Conservation (phyloP, 805 yeast species). For the Candida ponderosae region DNA sequence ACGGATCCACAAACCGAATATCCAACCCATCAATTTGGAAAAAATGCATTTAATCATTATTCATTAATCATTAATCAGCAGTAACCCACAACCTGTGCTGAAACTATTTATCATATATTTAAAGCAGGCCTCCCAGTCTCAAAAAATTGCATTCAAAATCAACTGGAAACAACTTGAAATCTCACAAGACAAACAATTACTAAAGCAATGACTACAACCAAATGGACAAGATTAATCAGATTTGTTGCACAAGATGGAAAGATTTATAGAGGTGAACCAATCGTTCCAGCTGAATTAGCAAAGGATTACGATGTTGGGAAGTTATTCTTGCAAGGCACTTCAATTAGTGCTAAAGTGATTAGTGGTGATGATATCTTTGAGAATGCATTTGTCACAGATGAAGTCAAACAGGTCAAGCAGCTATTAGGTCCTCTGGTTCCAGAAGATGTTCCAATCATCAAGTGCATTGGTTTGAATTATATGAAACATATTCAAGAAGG, state of each 20-base stretch:
- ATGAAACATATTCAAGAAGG: slow-evolving; percentile 34
- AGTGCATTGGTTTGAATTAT: slow-evolving; percentile 47
- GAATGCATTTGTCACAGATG: slow-evolving; percentile 26
- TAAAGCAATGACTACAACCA: background rate
- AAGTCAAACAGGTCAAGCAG: slow-evolving; percentile 22
- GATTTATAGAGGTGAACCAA: slow-evolving; percentile 38
- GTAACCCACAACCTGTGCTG: too few species aligned
- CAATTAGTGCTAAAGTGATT: slow-evolving; percentile 33
- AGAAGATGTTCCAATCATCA: slow-evolving; percentile 29
- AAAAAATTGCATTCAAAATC: too few species aligned
- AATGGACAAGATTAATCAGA: slow-evolving; percentile 23
- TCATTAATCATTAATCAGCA: too few species aligned
- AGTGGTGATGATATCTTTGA: slow-evolving; percentile 45
- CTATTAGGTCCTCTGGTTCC: slow-evolving; percentile 33
- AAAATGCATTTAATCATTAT: too few species aligned
- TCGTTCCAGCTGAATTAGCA: slow-evolving; percentile 23
- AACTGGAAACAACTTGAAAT: too few species aligned
- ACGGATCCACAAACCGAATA: too few species aligned
- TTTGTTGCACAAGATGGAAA: slow-evolving; percentile 36
- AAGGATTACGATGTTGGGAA: slow-evolving; percentile 19
- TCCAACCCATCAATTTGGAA: too few species aligned
- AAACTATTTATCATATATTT: too few species aligned
- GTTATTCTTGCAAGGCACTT: slow-evolving; percentile 10
- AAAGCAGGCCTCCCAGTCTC: too few species aligned
- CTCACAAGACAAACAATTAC: too few species aligned